Conservation (phyloP, 805 yeast species). For the Ogataea paradorogensis region DNA sequence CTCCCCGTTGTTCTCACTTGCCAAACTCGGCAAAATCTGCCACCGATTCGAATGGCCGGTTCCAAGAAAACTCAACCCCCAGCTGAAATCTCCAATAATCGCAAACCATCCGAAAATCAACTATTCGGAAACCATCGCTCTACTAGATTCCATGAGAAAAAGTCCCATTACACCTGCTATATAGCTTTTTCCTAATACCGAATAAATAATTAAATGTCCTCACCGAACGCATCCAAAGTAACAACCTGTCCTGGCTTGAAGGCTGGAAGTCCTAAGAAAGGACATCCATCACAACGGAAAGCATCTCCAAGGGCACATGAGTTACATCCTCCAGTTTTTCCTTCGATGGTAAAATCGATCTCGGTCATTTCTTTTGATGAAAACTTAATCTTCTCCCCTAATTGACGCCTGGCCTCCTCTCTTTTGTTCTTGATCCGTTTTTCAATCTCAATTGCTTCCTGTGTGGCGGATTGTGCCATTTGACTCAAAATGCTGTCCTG, state of each 20-base stretch:
- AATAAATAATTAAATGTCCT: constrained; percentile 51
- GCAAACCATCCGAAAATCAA: background rate
- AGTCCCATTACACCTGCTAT: constrained; percentile 26
- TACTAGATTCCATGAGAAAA: constrained; percentile 8
- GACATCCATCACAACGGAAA: constrained; percentile 97
- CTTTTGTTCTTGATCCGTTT: constrained; percentile 38
- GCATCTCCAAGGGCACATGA: constrained; percentile 98
- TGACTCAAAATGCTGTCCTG: constrained; percentile 45
- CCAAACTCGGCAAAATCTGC: constrained; percentile 14
- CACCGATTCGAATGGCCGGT: constrained; percentile 19
- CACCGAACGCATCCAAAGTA: constrained; percentile 70
- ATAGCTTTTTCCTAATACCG: constrained; percentile 2
- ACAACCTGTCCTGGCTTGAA: constrained; percentile 96
- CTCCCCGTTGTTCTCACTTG: constrained; percentile 1
- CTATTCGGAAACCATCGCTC: constrained; percentile 3
- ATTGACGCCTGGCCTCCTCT: constrained; percentile 19
- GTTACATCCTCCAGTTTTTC: constrained; percentile 96
- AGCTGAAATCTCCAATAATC: background rate
- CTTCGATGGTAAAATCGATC: constrained; percentile 93
- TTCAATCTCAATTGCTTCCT: constrained; percentile 55
- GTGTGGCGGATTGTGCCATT: constrained; percentile 49
- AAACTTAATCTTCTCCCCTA: constrained; percentile 33
- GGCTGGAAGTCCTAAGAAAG: constrained; percentile 94
- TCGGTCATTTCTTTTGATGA: constrained; percentile 74
- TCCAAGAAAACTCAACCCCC: background rate